Base-by-base conservation (phyloP, 805 yeast genomes). In the Barnettozyma wickerhamii region DNA sequence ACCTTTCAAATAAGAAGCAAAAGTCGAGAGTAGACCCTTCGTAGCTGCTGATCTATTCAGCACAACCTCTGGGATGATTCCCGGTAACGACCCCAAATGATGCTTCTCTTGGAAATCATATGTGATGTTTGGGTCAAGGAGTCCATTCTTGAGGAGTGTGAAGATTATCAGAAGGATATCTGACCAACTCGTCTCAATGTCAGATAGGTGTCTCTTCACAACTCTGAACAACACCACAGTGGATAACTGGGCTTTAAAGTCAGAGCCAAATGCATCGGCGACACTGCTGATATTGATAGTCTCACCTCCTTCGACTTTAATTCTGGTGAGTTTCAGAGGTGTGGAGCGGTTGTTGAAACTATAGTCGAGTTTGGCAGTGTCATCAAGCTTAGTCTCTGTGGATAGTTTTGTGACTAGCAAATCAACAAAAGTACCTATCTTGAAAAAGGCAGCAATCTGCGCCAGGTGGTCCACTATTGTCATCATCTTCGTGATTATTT, bases 1-100 rank as follows among this genome's bases (percentile, higher is more conserved):
- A 15, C 97, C 93, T 48, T 93, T 86, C 62, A 93, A 74, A 55
- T 89, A 91, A 0, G 96, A 87, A 1, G 97, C 89, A 52, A 93
- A 81, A 0, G 98, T 85, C 1, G 95, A 85, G 41, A 93, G 75
- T n/a, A 93, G 57, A 2, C 98, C 95, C 52, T 79, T 84, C 28
- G 79, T 74, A 1, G 83, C 80, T 36, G 78, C 78, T 1, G 75
- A 65, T 52, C 81, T 74, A 28, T 77, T 78, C 31, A 87, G 75
- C 7, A 80, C 72, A 50, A 76, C 77, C 30, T 78, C 79, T 0
- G 96, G 86, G 39, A 72, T 71, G 4, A 87, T 84, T 45, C 68
- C 73, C 2, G 82, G 74, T 35, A 89, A 63, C 5, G 69, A 64
- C 1, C 70, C 71, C 30, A 87, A 65, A 17, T 70, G 68, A 30